These are phyloP conservation scores for Ophiostoma pallidulum DNA, from an alignment of 2,329 filamentous ascomycete species.

Conservation along the genomic window DNA sequence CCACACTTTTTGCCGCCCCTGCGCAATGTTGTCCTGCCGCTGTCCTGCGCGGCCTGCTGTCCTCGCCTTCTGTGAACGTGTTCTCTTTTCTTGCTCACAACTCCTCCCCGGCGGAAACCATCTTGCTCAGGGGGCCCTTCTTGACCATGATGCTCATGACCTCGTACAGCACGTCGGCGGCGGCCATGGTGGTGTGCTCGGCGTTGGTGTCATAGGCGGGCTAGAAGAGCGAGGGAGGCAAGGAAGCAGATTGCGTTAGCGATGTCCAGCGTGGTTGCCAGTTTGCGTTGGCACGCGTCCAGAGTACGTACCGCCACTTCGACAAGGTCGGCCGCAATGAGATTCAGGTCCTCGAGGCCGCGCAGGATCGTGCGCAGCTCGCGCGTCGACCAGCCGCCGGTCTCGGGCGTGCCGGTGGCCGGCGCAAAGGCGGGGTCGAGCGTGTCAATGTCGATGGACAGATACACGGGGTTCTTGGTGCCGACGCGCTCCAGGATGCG, in stretches of 20 bases:
- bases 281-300: neutral
- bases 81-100: slow-evolving; percentile 19
- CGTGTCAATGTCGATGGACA: slow-evolving; percentile 81
- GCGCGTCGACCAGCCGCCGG: slow-evolving; percentile 64
- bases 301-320: slow-evolving; percentile 49
- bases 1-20: neutral
- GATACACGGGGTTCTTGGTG: slow-evolving; percentile 64
- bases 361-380: slow-evolving; percentile 64
- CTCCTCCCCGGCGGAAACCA: neutral
- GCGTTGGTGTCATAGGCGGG: slow-evolving; percentile 66
- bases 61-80: neutral
- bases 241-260: neutral
- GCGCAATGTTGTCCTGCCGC: neutral
- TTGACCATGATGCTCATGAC: slow-evolving; percentile 78
- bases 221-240: slow-evolving; percentile 15
- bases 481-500: slow-evolving; percentile 68
- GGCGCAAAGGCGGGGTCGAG: slow-evolving; percentile 76
- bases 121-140: slow-evolving; percentile 55
- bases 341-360: slow-evolving; percentile 58
- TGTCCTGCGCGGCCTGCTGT: neutral
- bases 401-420: slow-evolving; percentile 66
- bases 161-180: slow-evolving; percentile 62
- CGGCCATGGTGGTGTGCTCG: slow-evolving; percentile 64
- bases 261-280: neutral
- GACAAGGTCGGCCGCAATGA: slow-evolving; percentile 63